Percentiles rank a stretch among this genome's conserved stretches.
phyloP scores from a whole-genome alignment of 106 monocot genomes.

The Dioscorea dumetorum region DNA sequence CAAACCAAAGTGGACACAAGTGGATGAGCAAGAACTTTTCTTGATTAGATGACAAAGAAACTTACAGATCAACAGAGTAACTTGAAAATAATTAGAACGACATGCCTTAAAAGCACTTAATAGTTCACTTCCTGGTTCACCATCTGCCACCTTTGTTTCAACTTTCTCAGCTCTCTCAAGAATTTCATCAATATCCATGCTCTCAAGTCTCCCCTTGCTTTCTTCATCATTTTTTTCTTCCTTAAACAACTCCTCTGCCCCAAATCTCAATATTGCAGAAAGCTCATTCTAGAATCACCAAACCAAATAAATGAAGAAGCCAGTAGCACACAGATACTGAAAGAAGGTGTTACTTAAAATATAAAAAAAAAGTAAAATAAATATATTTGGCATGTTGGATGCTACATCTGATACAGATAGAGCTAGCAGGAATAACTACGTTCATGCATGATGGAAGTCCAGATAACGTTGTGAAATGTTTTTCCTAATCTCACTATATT shows the following conservation, averaged over 20 bases:
- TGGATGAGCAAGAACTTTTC: neutral
- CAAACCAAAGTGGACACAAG: neutral
- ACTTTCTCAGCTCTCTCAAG: constrained; percentile 99
- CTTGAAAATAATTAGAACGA: neutral
- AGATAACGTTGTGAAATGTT: too few relatives aligned
- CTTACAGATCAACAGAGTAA: too few relatives aligned
- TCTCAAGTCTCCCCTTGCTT: constrained; percentile 77
- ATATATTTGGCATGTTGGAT: too few relatives aligned
- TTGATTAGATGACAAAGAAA: neutral
- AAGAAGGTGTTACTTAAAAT: neutral
- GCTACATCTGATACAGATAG: too few relatives aligned
- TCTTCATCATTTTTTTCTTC: constrained; percentile 99
- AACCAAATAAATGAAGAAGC: neutral
- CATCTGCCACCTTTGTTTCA: constrained; percentile 75
- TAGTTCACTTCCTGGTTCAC: constrained; percentile 80
- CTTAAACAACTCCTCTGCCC: constrained; percentile 97
- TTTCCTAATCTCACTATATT: too few relatives aligned
- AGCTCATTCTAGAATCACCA: constrained; percentile 76
- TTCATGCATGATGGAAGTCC: too few relatives aligned
- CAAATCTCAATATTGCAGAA: constrained; percentile 96
- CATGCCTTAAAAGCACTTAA: constrained; percentile 93
- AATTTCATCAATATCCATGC: constrained; percentile 99
- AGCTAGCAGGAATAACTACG: too few relatives aligned
- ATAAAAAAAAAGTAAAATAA: too few relatives aligned
- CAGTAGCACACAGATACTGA: neutral